Evolutionary conservation across 2,329 filamentous ascomycete genomes (phyloP), one percentile per base, ranked within the genome.

Genomic region (Fusarium armeniacum): DNA sequence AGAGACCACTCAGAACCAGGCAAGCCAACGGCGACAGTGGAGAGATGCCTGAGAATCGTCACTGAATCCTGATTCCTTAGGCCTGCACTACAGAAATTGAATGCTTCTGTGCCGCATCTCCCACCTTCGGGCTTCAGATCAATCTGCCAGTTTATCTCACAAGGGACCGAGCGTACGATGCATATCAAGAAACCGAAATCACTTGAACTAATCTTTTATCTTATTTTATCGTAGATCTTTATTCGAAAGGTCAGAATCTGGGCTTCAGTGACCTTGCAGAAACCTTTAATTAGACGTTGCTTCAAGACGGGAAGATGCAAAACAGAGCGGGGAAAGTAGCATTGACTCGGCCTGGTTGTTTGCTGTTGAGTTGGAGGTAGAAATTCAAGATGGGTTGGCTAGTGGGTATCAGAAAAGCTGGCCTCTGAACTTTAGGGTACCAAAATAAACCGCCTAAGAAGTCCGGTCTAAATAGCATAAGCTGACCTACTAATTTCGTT

Each of bases 261-360:
- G 32, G 32, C 28, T 24, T 58, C 38, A 51, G 45, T 20, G 40
- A 64, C 49, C 49, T 47, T 28, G 36, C 38, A 43, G n/a, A 24
- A 10, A 12, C 22, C 24, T 30, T n/a, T 20, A 43, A 46, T 33
- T 30, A 46, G 45, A 55, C 40, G 38, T n/a, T 52, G 52, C 30
- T 26, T 41, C 28, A 47, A 40, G 33, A 45, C 32, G 46, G 46
- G 46, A 57, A 41, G 54, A 43, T 26, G 40, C 49, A 58, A 46
- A 45, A 33, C 65, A 68, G 69, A 68, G 72, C 70, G 72, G 72
- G 72, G 72, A 71, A 74, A 62, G 69, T 65, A 56, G 57, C 57
- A 71, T 59, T 72, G 62, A 26, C 35, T 20, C 59, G 60, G 35
- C 49, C 32, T 57, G 33, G 22, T 24, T 58, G 45, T 45, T 38